Base-by-base conservation (phyloP, 83 land plant species). In the Thuja plicata region DNA sequence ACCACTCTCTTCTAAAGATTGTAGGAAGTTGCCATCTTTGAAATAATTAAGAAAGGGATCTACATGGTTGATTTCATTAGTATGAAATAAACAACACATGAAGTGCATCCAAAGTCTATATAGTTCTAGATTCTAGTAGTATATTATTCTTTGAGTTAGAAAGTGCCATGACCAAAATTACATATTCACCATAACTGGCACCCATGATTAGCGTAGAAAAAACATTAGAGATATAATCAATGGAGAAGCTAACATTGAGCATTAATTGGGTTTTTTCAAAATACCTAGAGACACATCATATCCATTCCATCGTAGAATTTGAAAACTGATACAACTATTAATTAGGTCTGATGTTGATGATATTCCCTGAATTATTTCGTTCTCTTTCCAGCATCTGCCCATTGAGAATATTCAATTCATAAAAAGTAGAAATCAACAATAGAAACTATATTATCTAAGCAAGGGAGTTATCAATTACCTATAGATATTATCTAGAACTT, bases 401-500 rank as follows among this genome's bases (percentile, higher is more conserved):
- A 48, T 48, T 48, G 52, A 48, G 1, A 48, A 48, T 48, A 48
- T 48, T 48, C 1, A 48, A 5, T 48, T 48, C 52, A 48, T 5
- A 48, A 48, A 48, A 8, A 48, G 8, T 0, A 0, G 12, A 48
- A 48, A 48, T 7, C 52, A 48, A 48, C 11, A 0, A 48, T 48
- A 48, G 52, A 48, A 48, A 48, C 12, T 48, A 10, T 7, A 48
- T 48, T 48, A 48, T 48, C 52, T 10, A 48, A 48, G 10, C 52
- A 48, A 48, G 1, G 52, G 52, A 48, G 0, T 19, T 62, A 19
- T 17, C 27, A 24, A 48, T 78, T 90, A 97, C 99, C 91, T 92
- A 86, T 95, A 94, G 50, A 92, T 88, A 48, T 91, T 92, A 73
- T 96, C 97, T 86, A 97, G 85, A 43, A 93, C 89, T 21, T 62